These are phyloP conservation scores for Papiliotrema fonsecae DNA, from an alignment of 1,284 basidiomycete species.

Conservation along the genomic window DNA sequence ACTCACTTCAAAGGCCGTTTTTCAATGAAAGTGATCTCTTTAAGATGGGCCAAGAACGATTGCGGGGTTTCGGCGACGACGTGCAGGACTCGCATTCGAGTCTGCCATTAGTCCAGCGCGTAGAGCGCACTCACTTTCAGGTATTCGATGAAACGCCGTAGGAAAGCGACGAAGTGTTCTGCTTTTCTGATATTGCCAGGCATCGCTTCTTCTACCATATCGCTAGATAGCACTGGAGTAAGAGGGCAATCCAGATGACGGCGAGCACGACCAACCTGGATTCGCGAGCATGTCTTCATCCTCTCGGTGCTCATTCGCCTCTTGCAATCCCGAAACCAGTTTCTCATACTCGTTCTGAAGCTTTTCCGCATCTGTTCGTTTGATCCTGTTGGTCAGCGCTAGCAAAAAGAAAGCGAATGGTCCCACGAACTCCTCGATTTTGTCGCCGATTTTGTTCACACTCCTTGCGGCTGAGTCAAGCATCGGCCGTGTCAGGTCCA, in stretches of 20 bases:
- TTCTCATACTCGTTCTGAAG: slow-evolving; percentile 97
- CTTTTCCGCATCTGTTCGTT: slow-evolving; percentile 86
- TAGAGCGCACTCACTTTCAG: slow-evolving; percentile 64
- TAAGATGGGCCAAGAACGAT: slow-evolving; percentile 97
- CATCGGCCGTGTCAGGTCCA: slow-evolving; percentile 98
- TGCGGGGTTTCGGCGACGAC: slow-evolving; percentile 99
- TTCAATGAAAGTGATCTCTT: slow-evolving; percentile 99
- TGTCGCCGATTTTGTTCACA: slow-evolving; percentile 79
- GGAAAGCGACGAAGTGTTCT: slow-evolving; percentile 97
- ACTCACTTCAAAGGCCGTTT: slow-evolving; percentile 80
- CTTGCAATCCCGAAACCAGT: slow-evolving; percentile 90
- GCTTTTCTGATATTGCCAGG: slow-evolving; percentile 98
- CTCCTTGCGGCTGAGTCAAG: slow-evolving; percentile 90
- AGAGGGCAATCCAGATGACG: background rate
- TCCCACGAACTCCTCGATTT: slow-evolving; percentile 78
- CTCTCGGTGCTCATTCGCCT: slow-evolving; percentile 56
- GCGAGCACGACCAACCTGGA: slow-evolving; percentile 61
- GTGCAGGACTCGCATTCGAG: slow-evolving; percentile 95
- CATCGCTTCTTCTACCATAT: slow-evolving; percentile 89
- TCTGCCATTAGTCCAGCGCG: slow-evolving; percentile 53
- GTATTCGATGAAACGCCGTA: slow-evolving; percentile 98
- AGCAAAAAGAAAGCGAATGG: background rate
- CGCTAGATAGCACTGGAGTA: slow-evolving; percentile 78
- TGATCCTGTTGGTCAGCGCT: slow-evolving; percentile 60
- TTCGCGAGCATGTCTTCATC: slow-evolving; percentile 86